Evolutionary conservation across 257 asterid species (phyloP), one percentile per base, ranked within the genome.

Genomic region (Eucommia ulmoides): DNA sequence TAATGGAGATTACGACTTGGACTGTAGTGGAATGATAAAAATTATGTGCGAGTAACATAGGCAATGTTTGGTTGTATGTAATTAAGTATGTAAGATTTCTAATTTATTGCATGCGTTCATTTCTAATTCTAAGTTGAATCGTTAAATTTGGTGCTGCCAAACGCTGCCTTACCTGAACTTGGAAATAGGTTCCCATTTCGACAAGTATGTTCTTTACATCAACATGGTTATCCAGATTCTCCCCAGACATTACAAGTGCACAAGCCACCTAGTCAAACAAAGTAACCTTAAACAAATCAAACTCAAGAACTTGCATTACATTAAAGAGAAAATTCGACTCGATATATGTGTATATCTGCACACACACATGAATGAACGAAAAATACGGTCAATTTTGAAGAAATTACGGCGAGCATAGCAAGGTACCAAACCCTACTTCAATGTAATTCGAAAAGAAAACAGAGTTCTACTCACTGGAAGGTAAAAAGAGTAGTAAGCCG

Each of bases 401-500:
- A n/a, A n/a, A n/a, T n/a, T n/a, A n/a, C n/a, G n/a, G n/a, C n/a
- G n/a, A n/a, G n/a, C n/a, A n/a, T n/a, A n/a, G n/a, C n/a, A n/a
- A n/a, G n/a, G n/a, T n/a, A n/a, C n/a, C n/a, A n/a, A n/a, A n/a
- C n/a, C n/a, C n/a, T n/a, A n/a, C n/a, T n/a, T n/a, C n/a, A n/a
- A n/a, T n/a, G n/a, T n/a, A n/a, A 35, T 15, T 18, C 2, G 3
- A 10, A 9, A 4, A 35, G 2, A 35, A 35, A 35, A 45, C 11
- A 20, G 50, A 8, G 7, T 15, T 51, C 12, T 25, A 57, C 95
- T 84, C 59, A 84, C 95, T 12, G 95, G 95, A 50, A 88, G 84
- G 81, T 88, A 82, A 72, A 88, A 88, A 7, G 97, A 88, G 79
- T 88, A 88, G 64, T 88, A 88, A 53, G 95, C 91, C 23, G 97